Evolutionary conservation across 305 asterid genomes (phyloP), one percentile per base, ranked within the genome.

Genomic region (Fraxinus greggii): DNA sequence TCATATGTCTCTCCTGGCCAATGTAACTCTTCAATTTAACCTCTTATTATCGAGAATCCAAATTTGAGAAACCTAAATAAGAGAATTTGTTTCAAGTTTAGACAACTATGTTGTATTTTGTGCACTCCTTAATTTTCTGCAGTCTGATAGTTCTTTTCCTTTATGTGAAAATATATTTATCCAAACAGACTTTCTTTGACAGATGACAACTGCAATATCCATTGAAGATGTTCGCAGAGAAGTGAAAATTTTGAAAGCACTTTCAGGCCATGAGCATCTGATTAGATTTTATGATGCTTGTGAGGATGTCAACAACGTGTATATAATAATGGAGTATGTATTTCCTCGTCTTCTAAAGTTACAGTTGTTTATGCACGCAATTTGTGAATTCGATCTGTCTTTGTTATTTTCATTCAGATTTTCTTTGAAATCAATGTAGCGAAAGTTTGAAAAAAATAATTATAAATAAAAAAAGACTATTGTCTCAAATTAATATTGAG

Each of bases 311-410:
- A 92, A 93, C 86, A 92, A 94, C 81, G 99, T 94, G 78, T 94
- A 95, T 92, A 90, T 95, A 85, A 90, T 92, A 76, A 95, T 95
- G 98, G 98, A 93, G 99, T 95, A 95, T 40, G 99, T 92, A 80
- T 78, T 82, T 84, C 86, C 88, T 74, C 72, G 38, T 80, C 87
- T 82, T 72, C 31, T 56, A 65, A 75, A 69, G 77, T 78, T 84
- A 40, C 45, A 69, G 76, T 75, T 69, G 32, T 69, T 42, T 54
- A 28, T 75, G 15, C 82, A 21, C n/a, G 13, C 73, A 51, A 33
- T 77, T 61, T 79, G 61, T 69, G 75, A 28, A 69, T 0, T 67
- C 28, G 23, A 69, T 69, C 36, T 29, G 21, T 69, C 21, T 29
- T 69, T 28, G 40, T 69, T 69, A 31, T 28, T 28, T 0, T 12